Evolutionary conservation across 345 rosid species (phyloP).

Genomic region (Citrus mangshanensis): DNA sequence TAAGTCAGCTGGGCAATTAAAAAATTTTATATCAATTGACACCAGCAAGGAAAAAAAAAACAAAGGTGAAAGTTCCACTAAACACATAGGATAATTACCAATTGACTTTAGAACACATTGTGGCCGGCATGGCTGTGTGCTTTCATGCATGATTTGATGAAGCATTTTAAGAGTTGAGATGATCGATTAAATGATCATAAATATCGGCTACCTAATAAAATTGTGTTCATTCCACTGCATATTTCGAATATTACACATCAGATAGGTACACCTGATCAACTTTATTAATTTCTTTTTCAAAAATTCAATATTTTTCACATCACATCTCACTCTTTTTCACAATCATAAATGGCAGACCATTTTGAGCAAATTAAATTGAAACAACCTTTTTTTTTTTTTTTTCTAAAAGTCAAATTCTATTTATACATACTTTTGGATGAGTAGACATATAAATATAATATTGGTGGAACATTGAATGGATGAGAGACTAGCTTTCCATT

Average conservation of each 20-base stretch:
- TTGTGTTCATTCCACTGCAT: too few species aligned
- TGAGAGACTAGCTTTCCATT: neutral
- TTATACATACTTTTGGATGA: neutral
- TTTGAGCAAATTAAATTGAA: neutral
- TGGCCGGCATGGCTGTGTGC: conserved; percentile 10
- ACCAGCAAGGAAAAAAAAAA: neutral
- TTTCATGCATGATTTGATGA: neutral
- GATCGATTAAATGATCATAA: neutral
- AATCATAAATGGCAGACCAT: neutral
- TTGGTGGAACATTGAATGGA: neutral
- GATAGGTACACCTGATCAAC: too few species aligned
- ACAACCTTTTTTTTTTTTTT: neutral
- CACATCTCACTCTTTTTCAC: neutral
- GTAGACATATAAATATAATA: neutral
- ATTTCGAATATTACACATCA: too few species aligned
- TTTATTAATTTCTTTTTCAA: too few species aligned
- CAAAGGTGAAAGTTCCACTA: neutral
- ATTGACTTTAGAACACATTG: neutral
- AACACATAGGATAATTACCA: neutral
- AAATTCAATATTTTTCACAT: neutral
- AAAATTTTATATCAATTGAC: neutral
- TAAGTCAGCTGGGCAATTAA: neutral
- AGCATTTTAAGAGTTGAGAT: neutral
- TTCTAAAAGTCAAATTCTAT: neutral
- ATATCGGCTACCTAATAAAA: too few species aligned